Base-by-base conservation (phyloP, 768 basidiomycete genomes). In the Pholiota microspora region DNA sequence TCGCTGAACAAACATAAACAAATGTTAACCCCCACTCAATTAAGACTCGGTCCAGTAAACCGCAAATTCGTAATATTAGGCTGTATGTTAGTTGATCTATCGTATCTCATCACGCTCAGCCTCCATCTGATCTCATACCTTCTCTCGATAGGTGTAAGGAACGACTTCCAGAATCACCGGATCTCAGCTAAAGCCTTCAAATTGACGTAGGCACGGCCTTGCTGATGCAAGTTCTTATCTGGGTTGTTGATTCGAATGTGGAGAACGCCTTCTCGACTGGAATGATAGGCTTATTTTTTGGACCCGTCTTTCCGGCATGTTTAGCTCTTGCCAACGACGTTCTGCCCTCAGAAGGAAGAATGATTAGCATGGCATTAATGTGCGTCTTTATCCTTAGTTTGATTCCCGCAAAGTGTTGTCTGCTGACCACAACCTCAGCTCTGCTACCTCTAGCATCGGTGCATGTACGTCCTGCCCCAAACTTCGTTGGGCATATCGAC, bases 331-430 rank as follows among this genome's bases (percentile, higher is more conserved):
- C 76, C 3, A 80, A 71, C 45, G 77, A 78, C 42, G 62, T 82
- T 24, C 60, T 83, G 12, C 80, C 81, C 0, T 49, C 61, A 1
- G 77, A 82, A 27, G 64, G 79, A 2, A 75, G 73, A 27, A 75
- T 83, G 74, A 71, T 79, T 16, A 73, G 74, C 45, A 80, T 84
- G 77, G 79, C 75, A 7, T 62, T 83, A 28, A 71, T 81, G 83
- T 84, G 62, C 36, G 79, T 65, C 5, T 2, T 48, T 32, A 28
- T 38, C 5, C 32, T n/a, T 29, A 48, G 13, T 25, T 45, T 23
- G 29, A n/a, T n/a, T n/a, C n/a, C n/a, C 7, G 21, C 32, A 29
- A 36, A 25, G 42, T 45, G 45, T 42, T 31, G 57, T 36, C 29
- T 40, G 45, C 32, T 29, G 31, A 13, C 5, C 16, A n/a, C 18